A percentile compares a stretch with the other conserved stretches of the same genome.
These are phyloP conservation scores for Malassezia cuniculi DNA, from an alignment of 1,284 basidiomycete genomes.

Conservation along the genomic window DNA sequence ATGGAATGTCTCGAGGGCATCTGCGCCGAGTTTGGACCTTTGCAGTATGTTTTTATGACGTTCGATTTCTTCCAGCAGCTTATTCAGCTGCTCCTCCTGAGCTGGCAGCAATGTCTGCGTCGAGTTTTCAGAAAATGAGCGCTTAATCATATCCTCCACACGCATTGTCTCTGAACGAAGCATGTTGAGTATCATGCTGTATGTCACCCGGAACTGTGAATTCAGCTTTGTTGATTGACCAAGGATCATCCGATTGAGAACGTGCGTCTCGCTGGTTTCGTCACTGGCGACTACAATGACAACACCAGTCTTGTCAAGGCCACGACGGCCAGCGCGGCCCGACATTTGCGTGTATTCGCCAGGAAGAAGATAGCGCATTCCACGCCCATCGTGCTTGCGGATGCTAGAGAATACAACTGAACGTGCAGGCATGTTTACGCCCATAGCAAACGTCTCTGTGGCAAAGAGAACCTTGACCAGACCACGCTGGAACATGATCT, in stretches of 20 bases:
- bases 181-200: conserved; percentile 98
- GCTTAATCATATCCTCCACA: conserved; percentile 99
- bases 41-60: neutral
- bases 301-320: conserved; percentile 85
- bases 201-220: conserved; percentile 93
- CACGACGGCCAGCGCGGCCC: conserved; percentile 87
- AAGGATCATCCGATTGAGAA: conserved; percentile 75
- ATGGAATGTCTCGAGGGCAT: conserved; percentile 65
- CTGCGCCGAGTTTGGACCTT: conserved; percentile 48
- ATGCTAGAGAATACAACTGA: conserved; percentile 92
- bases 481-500: conserved; percentile 87
- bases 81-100: conserved; percentile 68
- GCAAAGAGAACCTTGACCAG: conserved; percentile 95
- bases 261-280: conserved; percentile 56
- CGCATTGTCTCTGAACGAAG: conserved; percentile 87
- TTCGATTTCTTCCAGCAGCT: conserved; percentile 5
- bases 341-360: conserved; percentile 91
- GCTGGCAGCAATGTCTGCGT: conserved; percentile 83
- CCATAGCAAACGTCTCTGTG: conserved; percentile 98
- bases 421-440: conserved; percentile 95
- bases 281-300: conserved; percentile 73
- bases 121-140: conserved; percentile 95
- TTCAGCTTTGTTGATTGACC: conserved; percentile 81
- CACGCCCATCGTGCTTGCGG: conserved; percentile 86
- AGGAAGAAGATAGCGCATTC: conserved; percentile 60